Evolutionary conservation across 495 filamentous ascomycete species (phyloP).

Genomic region (Xylaria sp.): DNA sequence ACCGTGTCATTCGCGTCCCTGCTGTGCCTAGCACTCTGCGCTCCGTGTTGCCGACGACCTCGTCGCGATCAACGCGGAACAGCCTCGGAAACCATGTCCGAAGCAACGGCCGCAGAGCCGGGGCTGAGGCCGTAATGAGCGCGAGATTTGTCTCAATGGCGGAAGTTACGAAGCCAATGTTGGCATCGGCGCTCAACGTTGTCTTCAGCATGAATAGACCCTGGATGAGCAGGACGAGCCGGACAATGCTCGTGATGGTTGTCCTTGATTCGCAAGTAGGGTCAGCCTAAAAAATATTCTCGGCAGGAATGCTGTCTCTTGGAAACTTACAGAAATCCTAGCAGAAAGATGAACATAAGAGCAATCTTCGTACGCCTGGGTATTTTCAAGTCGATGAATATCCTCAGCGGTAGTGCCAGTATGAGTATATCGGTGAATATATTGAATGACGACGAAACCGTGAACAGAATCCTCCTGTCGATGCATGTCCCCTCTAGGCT

Average conservation of each 20-base stretch:
- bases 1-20: conserved; percentile 25
- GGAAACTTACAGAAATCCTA: conserved; percentile 56
- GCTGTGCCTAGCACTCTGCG: conserved; percentile 20
- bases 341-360: conserved; percentile 56
- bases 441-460: conserved; percentile 55
- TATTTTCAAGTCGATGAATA: conserved; percentile 56
- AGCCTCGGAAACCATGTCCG: conserved; percentile 51
- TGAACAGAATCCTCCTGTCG: conserved; percentile 54
- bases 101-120: conserved; percentile 51
- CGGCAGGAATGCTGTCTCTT: neutral
- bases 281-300: neutral
- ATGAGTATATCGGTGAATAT: conserved; percentile 60
- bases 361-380: conserved; percentile 54
- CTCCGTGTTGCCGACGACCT: conserved; percentile 35
- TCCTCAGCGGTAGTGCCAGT: conserved; percentile 55
- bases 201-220: conserved; percentile 45
- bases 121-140: conserved; percentile 58
- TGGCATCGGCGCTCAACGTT: conserved; percentile 39
- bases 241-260: conserved; percentile 57
- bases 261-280: conserved; percentile 46
- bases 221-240: conserved; percentile 46
- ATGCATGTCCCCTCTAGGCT: conserved; percentile 55
- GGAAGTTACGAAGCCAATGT: conserved; percentile 58
- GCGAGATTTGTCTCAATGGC: conserved; percentile 63
- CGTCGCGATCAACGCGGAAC: conserved; percentile 36